Evolutionary conservation across 2,329 filamentous ascomycete species (phyloP), one percentile per base, ranked within the genome.

Genomic region (Zasmidium cellare): DNA sequence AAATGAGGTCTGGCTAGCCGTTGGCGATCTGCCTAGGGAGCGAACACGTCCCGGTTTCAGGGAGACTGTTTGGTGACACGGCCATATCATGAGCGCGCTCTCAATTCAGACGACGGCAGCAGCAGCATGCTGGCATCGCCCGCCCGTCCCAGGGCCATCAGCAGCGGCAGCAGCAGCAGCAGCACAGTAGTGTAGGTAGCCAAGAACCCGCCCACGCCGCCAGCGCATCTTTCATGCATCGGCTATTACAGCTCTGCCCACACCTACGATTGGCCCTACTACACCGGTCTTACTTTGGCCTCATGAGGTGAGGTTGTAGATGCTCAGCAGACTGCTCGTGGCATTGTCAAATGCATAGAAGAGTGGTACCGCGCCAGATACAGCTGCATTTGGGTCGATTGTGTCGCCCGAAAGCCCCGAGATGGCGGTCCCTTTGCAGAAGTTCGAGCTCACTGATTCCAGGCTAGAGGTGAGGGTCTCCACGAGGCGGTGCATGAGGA

Each of bases 381-480:
- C 7, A 51, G 35, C 22, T 46, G 18, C 35, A 6, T 20, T 5
- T 28, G 52, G 41, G 23, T 46, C 47, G 53, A 35, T 49, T 56
- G 55, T 60, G 52, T 48, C 49, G 50, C 51, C 60, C 44, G 53
- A 38, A n/a, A 46, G 25, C 28, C 38, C 55, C 28, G 48, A n/a
- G n/a, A 64, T 65, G 63, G 66, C 62, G 44, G 35, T 41, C 35
- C 35, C 35, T 41, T 63, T 71, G 44, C 62, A 64, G 44, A 70
- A 69, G 57, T 71, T 67, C 60, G 65, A 69, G 56, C 69, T 70
- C 51, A 64, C 60, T 14, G 70, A 72, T 59, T 69, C 67, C n/a
- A 65, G 67, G 51, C 67, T 72, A 46, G 68, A 71, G 63, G 65
- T 67, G 59, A 52, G 60, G 20, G n/a, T n/a, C 45, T 45, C 55